Evolutionary conservation across 1,284 basidiomycete genomes (phyloP), one percentile per base, ranked within the genome.

Genomic region (Ceraceosorus guamensis): DNA sequence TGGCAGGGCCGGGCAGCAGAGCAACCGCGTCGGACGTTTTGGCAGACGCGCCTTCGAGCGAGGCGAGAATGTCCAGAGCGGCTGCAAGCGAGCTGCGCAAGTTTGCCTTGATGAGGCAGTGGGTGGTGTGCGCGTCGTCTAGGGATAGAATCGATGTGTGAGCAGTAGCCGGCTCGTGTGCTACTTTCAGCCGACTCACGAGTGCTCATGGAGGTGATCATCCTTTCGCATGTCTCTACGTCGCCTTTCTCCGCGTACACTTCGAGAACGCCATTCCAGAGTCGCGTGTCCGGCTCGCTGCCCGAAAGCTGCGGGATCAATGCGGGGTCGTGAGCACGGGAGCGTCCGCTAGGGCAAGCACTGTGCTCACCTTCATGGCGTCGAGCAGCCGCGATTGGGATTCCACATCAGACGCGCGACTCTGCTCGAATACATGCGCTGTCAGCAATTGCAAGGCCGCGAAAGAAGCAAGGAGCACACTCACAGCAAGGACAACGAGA

Each of bases 241-340:
- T 84, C 79, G 0, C 84, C 84, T 0, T 65, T 60, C 2, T 67
- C 58, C 0, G 84, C 82, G 61, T 84, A 82, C 13, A 80, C 66
- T 46, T 77, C 78, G 45, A 88, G 73, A 0, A 85, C 70, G 6
- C 55, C 14, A 61, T 66, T 55, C 55, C 68, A 60, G 50, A 79
- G 67, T 3, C 79, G 31, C 2, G 56, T 50, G 0, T 58, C 34
- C 6, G 56, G 53, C 14, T 47, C 39, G 33, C 62, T 58, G 10
- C 63, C 67, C 3, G 57, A 31, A 2, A 48, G n/a, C 16, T 61
- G 46, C 63, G 24, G 24, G 24, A 24, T 1, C 2, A 3, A 41
- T 16, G 16, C 11, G 16, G 16, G 39, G 11, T 16, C 39, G 39
- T 41, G 11, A 41, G 39, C 39, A 11, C 39, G 39, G 39, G 11